Evolutionary conservation across 2,329 filamentous ascomycete genomes (phyloP).

Genomic region (Pseudopithomyces chartarum): DNA sequence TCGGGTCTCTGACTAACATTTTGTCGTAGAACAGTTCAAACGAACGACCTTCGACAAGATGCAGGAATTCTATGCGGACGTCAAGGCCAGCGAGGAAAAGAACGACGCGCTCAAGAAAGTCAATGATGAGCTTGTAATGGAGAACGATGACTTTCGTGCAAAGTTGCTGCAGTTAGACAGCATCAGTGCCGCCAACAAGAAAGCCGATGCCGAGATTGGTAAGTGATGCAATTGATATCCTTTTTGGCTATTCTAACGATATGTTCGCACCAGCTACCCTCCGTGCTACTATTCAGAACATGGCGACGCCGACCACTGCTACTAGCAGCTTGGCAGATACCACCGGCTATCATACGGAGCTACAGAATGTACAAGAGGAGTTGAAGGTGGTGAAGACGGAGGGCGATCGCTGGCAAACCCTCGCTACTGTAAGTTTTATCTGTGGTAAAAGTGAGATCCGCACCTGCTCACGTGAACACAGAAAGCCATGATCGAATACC

Average conservation of each 20-base stretch:
- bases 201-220: not conserved
- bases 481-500: not conserved
- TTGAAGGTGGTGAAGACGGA: constrained; percentile 14
- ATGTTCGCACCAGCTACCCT: not conserved
- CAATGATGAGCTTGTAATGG: constrained; percentile 15
- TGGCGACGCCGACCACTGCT: not conserved
- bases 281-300: constrained; percentile 3
- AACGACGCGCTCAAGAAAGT: constrained; percentile 15
- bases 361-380: constrained; percentile 17
- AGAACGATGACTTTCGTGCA: constrained; percentile 20
- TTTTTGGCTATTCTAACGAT: not conserved
- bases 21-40: constrained; percentile 6
- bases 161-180: constrained; percentile 14
- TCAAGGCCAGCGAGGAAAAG: constrained; percentile 14
- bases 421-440: not conserved
- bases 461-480: not conserved
- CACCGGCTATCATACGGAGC: constrained; percentile 9
- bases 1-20: not conserved
- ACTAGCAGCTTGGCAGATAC: not conserved
- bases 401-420: not conserved
- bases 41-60: constrained; percentile 10
- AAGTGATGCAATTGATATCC: not conserved
- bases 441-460: not conserved
- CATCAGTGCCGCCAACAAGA: not conserved
- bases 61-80: constrained; percentile 11